phyloP scores from a whole-genome alignment of 176 grass and related monocot genomes.

The Guadua angustifolia region DNA sequence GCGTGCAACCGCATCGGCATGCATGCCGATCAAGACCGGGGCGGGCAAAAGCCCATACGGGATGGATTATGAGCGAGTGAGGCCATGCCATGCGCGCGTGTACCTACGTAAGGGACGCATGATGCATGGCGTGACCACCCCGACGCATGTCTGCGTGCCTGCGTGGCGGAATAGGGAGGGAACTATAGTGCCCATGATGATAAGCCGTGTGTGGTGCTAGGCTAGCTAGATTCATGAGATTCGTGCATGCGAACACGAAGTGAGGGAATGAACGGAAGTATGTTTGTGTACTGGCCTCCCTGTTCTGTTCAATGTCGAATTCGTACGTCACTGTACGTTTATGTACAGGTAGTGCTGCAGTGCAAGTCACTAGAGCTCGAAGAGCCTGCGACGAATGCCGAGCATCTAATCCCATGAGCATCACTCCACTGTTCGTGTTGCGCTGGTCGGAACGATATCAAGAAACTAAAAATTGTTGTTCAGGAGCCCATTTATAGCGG shows the following conservation, averaged over 20 bases:
- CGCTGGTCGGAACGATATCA: too few species aligned
- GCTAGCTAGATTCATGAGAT: background rate
- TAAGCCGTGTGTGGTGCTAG: background rate
- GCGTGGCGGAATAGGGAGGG: background rate
- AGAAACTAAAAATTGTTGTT: background rate
- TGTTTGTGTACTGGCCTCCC: background rate
- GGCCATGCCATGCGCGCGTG: conserved; percentile 32
- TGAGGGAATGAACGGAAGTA: background rate
- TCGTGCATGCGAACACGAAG: background rate
- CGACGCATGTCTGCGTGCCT: background rate
- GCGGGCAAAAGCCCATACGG: background rate
- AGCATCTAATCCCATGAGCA: background rate
- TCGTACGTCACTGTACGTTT: background rate
- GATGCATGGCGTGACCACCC: background rate
- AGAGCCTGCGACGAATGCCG: background rate
- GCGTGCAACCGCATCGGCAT: background rate
- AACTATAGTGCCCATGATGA: background rate
- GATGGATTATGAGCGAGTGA: background rate
- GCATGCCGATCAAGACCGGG: background rate
- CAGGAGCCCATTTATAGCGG: too few species aligned
- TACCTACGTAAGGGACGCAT: conserved; percentile 30
- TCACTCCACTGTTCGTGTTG: too few species aligned
- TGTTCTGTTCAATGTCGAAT: background rate
- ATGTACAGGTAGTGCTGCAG: background rate
- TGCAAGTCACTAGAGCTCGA: background rate